Percentiles rank a stretch among this genome's conserved stretches.
Conservation (phyloP, 2,329 filamentous ascomycete genomes). For the Epichloe festucae region DNA sequence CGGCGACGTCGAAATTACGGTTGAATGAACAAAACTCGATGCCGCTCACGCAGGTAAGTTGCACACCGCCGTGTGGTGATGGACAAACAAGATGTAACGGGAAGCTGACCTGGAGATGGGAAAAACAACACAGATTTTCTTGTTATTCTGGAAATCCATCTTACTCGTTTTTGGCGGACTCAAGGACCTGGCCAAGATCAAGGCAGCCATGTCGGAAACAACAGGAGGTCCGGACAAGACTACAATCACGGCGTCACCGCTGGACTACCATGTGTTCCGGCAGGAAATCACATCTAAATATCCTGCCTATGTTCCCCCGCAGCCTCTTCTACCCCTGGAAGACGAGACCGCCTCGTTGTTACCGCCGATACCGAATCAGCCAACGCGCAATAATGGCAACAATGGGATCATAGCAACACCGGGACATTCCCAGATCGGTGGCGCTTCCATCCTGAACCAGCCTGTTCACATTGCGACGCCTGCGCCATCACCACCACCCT, state of each 20-base stretch:
- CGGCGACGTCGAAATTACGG: constrained; percentile 52
- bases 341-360: constrained; percentile 83
- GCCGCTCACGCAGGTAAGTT: constrained; percentile 48
- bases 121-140: constrained; percentile 42
- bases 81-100: background rate
- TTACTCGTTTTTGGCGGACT: constrained; percentile 75
- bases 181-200: constrained; percentile 58
- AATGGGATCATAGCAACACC: constrained; percentile 49
- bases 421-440: constrained; percentile 40
- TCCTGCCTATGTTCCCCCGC: constrained; percentile 90
- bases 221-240: constrained; percentile 50
- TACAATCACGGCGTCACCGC: constrained; percentile 81
- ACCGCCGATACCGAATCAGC: constrained; percentile 68
- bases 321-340: constrained; percentile 70
- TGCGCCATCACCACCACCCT: constrained; percentile 87
- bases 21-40: constrained; percentile 56
- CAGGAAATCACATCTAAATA: constrained; percentile 98
- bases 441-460: constrained; percentile 79
- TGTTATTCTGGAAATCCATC: constrained; percentile 86
- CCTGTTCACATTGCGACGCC: constrained; percentile 98
- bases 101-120: constrained; percentile 10
- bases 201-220: constrained; percentile 54
- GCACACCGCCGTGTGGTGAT: background rate
- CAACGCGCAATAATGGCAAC: constrained; percentile 44
- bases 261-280: constrained; percentile 92